Base-by-base conservation (phyloP, 257 asterid genomes). In the Solanum infundibuliforme region DNA sequence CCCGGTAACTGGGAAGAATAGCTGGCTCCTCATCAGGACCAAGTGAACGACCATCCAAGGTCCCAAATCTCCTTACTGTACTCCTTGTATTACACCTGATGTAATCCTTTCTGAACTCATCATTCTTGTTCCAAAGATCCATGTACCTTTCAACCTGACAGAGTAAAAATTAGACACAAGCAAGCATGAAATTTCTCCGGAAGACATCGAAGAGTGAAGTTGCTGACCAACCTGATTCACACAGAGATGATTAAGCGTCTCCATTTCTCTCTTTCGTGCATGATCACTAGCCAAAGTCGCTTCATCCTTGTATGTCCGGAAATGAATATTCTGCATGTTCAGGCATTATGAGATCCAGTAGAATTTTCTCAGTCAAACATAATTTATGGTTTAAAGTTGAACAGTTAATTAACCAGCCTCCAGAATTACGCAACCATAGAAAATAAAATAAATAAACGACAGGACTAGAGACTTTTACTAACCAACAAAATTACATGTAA, bases 11-110 rank as follows among this genome's bases (percentile, higher is more conserved):
- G 88, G 98, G 94, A 82, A 94, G 31, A 21, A 90, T 73, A 74
- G 91, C 94, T 36, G 96, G 96, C 88, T 90, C 89, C 94, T 97
- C 99, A 46, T 94, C 92, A 62, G 98, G 98, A 76, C 97, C 98
- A 71, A 96, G 98, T 65, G 95, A 86, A 82, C 98, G 98, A 86
- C 99, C 98, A 86, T 97, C 99, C 88, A 94, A 90, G 58, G 99
- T 95, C 76, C 99, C 99, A 20, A 97, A 90, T 94, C 98, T 94
- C 93, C 95, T 87, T 71, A 93, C 58, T 5, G 95, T 95, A 87
- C 98, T 96, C 91, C 94, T 91, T 87, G 86, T 86, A 86, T 96
- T 97, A 91, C 89, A 92, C 87, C 88, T 90, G 86, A 89, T 86
- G 77, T 97, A 97, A 31, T 96, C 98, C 79, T 90, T 86, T 23